Percentiles rank a stretch among this genome's conserved stretches.
These are phyloP conservation scores for Hypoxylon sp. DNA, from an alignment of 2,329 filamentous ascomycete genomes.

Conservation along the genomic window DNA sequence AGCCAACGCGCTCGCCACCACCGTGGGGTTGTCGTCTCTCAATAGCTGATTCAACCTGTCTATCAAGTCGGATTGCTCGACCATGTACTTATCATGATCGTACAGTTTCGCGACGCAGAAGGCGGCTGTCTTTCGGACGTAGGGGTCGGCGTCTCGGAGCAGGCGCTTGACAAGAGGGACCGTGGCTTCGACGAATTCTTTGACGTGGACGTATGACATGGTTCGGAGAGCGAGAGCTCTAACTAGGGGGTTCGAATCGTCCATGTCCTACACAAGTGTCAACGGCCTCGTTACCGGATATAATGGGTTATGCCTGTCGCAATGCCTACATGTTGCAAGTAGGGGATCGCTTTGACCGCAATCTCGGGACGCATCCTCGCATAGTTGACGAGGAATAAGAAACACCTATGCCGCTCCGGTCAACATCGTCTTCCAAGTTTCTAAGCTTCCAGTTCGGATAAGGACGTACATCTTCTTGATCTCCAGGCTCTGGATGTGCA, in stretches of 20 bases:
- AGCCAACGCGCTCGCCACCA: slow-evolving; percentile 92
- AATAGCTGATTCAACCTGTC: slow-evolving; percentile 89
- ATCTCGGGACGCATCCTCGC: slow-evolving; percentile 93
- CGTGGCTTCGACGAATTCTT: slow-evolving; percentile 92
- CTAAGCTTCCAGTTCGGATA: background rate
- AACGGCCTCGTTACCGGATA: slow-evolving; percentile 1
- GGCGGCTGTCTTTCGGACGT: slow-evolving; percentile 96
- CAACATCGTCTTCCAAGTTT: slow-evolving; percentile 5
- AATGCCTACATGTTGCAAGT: slow-evolving; percentile 74
- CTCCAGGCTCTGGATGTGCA: slow-evolving; percentile 92
- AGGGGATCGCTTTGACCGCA: slow-evolving; percentile 89
- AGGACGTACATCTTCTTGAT: slow-evolving; percentile 96
- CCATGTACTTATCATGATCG: slow-evolving; percentile 90
- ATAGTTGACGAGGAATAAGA: slow-evolving; percentile 97
- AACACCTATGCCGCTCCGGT: slow-evolving; percentile 72
- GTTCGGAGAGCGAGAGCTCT: slow-evolving; percentile 91
- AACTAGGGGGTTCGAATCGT: slow-evolving; percentile 89
- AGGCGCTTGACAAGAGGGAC: slow-evolving; percentile 83
- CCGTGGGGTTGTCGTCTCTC: slow-evolving; percentile 95
- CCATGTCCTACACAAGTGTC: slow-evolving; percentile 74
- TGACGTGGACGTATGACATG: slow-evolving; percentile 96
- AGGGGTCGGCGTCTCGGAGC: slow-evolving; percentile 87
- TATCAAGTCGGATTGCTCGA: slow-evolving; percentile 91
- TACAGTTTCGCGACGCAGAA: slow-evolving; percentile 98
- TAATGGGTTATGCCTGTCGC: background rate